Conservation (phyloP, 305 asterid species). For the Solanum hybrid region DNA sequence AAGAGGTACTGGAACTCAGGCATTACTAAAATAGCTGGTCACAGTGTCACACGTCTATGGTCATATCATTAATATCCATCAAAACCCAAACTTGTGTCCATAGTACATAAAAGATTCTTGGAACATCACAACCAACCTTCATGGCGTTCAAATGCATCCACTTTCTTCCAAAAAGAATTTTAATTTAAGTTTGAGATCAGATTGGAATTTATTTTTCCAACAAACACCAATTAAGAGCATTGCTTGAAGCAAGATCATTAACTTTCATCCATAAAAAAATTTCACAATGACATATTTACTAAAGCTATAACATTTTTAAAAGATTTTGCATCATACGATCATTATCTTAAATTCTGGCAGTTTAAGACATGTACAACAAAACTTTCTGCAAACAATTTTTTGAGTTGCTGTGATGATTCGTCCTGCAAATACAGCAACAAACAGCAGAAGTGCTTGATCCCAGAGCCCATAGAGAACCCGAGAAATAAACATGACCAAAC, state of each 20-base stretch:
- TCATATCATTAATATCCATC: constrained; percentile 1
- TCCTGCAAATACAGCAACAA: not conserved
- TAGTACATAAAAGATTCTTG: not conserved
- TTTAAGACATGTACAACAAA: not conserved
- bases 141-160: not conserved
- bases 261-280: not conserved
- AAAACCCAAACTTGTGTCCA: not conserved
- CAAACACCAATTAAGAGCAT: constrained; percentile 1
- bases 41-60: not conserved
- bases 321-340: not conserved
- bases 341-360: not conserved
- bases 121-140: not conserved
- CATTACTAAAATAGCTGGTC: not conserved
- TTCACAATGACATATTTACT: not conserved
- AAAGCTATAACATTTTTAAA: not conserved
- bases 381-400: not conserved
- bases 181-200: not conserved
- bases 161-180: not conserved
- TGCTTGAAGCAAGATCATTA: not conserved
- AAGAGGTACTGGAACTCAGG: not conserved
- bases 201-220: not conserved
- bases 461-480: not conserved
- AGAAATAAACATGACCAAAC: not conserved
- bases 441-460: not conserved
- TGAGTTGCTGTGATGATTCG: not conserved